Percentiles rank a stretch among this genome's conserved stretches.
phyloP scores from a whole-genome alignment of 1,284 basidiomycete genomes.

The Ceratobasidium papillatum region DNA sequence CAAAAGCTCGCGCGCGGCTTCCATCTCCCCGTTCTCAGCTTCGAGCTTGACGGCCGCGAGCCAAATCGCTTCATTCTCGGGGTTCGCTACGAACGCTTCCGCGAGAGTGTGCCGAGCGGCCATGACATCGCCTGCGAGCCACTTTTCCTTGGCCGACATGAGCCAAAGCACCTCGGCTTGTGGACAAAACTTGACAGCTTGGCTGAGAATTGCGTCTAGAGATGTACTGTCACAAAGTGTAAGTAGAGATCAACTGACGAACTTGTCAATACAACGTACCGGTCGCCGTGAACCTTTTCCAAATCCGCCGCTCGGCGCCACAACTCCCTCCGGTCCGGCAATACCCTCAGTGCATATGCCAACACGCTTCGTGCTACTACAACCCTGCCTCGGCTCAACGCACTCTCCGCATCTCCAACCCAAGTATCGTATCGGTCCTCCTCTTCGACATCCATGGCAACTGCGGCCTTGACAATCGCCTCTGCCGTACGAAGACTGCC shows the following conservation, averaged over 20 bases:
- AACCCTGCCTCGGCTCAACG: conserved; percentile 77
- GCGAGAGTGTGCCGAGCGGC: conserved; percentile 88
- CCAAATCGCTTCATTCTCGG: conserved; percentile 97
- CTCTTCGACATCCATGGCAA: conserved; percentile 95
- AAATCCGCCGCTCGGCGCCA: conserved; percentile 93
- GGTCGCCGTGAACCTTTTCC: conserved; percentile 88
- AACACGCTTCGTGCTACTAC: conserved; percentile 88
- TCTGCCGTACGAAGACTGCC: conserved; percentile 88
- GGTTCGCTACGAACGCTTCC: conserved; percentile 92
- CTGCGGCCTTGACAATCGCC: conserved; percentile 94
- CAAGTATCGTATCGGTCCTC: conserved; percentile 91
- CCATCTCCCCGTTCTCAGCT: conserved; percentile 89
- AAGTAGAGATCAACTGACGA: conserved; percentile 31
- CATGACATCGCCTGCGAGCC: conserved; percentile 86
- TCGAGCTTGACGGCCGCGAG: conserved; percentile 96
- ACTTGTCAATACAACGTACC: conserved; percentile 54
- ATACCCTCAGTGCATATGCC: conserved; percentile 91
- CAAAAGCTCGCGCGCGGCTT: conserved; percentile 85
- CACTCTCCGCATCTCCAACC: conserved; percentile 89
- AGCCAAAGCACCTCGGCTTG: conserved; percentile 97
- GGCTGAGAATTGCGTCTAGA: conserved; percentile 81
- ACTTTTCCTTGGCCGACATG: conserved; percentile 96
- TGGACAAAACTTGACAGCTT: conserved; percentile 89
- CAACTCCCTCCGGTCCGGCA: conserved; percentile 80
- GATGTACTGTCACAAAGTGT: conserved; percentile 64